Percentiles rank a stretch among this genome's conserved stretches.
phyloP scores from a whole-genome alignment of 2,329 filamentous ascomycete species.

The Sarocladiaceae sp. region DNA sequence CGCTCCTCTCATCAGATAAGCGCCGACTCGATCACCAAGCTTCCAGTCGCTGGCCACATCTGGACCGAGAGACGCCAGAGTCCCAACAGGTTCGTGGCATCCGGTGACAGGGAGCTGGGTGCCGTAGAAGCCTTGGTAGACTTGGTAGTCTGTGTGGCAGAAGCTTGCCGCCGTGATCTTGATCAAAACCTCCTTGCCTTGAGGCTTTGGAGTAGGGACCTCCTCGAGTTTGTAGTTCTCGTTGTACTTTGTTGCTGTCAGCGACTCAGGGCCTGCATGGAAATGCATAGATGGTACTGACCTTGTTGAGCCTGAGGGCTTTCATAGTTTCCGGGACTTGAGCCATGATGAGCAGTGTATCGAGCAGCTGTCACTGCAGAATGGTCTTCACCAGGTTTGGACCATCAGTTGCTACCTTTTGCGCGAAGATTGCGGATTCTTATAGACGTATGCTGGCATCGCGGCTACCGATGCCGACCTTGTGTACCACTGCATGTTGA shows the following conservation, averaged over 20 bases:
- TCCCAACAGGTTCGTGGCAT: slow-evolving; percentile 19
- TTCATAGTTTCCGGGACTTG: neutral
- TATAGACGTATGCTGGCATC: no score
- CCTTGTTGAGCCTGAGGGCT: neutral
- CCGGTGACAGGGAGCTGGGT: slow-evolving; percentile 15
- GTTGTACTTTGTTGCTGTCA: neutral
- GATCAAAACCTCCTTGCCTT: neutral
- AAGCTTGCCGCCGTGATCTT: slow-evolving; percentile 9
- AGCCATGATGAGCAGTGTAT: neutral
- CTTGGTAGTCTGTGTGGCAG: slow-evolving; percentile 17
- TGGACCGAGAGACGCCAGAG: slow-evolving; percentile 13
- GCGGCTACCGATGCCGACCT: no score
- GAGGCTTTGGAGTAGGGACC: neutral
- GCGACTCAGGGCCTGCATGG: no score
- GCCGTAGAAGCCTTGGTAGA: slow-evolving; percentile 14
- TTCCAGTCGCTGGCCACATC: slow-evolving; percentile 8
- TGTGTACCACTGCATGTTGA: no score
- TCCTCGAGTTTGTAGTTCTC: neutral
- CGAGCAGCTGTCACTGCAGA: neutral
- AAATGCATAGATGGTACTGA: no score
- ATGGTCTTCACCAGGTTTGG: no score
- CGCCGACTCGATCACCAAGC: neutral
- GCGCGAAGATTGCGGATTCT: no score
- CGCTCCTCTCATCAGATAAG: slow-evolving; percentile 15
- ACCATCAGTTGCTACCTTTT: no score